Conservation (phyloP, 768 basidiomycete genomes). For the Boletus subcaerulescens region DNA sequence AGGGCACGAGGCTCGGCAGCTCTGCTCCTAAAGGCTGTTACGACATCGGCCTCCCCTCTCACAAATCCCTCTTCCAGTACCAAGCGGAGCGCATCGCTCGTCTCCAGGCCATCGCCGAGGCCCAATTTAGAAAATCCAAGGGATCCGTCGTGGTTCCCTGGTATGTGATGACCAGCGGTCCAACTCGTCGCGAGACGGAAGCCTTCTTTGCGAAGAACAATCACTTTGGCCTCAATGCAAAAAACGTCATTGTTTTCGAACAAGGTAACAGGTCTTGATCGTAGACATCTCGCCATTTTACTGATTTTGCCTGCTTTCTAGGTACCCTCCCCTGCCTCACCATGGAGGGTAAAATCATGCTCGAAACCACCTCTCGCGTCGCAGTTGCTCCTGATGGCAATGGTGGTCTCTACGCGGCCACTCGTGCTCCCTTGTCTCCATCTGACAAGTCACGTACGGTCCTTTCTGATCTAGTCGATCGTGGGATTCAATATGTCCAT, state of each 20-base stretch:
- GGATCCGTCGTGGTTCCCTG: constrained; percentile 80
- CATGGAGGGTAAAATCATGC: constrained; percentile 89
- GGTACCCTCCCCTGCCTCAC: constrained; percentile 95
- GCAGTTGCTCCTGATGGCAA: constrained; percentile 99
- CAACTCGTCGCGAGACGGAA: constrained; percentile 85
- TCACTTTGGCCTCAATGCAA: constrained; percentile 77
- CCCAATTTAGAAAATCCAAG: constrained; percentile 45
- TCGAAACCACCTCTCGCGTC: constrained; percentile 72
- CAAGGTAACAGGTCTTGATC: constrained; percentile 62
- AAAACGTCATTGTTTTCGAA: constrained; percentile 91
- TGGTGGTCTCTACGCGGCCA: constrained; percentile 94
- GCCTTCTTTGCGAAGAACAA: constrained; percentile 72
- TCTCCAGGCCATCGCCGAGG: constrained; percentile 73
- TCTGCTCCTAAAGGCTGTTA: constrained; percentile 96
- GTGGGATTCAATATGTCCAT: constrained; percentile 85
- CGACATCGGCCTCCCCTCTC: constrained; percentile 91
- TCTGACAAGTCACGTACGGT: constrained; percentile 65
- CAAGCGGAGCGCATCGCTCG: constrained; percentile 95
- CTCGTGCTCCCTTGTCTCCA: constrained; percentile 69
- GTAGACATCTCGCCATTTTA: neutral
- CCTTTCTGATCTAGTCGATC: constrained; percentile 74
- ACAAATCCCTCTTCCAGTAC: constrained; percentile 92
- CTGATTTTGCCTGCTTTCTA: constrained; percentile 32
- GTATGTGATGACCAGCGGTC: constrained; percentile 99
- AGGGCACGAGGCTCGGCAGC: constrained; percentile 92